A percentile compares a stretch with the other conserved stretches of the same genome.
Conservation (phyloP, 768 basidiomycete species). For the Tremella fuciformis region DNA sequence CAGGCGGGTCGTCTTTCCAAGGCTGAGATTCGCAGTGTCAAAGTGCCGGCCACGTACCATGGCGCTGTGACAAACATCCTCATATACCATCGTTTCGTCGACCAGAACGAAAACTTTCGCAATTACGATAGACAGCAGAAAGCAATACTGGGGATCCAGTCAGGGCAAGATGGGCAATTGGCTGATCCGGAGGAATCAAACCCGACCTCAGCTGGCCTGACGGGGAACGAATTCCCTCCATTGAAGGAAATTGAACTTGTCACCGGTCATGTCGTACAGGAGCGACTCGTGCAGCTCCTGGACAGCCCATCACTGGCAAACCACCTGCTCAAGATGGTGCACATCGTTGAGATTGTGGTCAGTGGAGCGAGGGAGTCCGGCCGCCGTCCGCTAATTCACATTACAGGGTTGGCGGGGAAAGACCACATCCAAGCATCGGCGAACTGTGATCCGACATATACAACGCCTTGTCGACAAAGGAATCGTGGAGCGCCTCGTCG, state of each 20-base stretch:
- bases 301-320: constrained; percentile 40
- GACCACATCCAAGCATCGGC: constrained; percentile 19
- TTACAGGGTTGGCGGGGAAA: constrained; percentile 32
- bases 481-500: constrained; percentile 29
- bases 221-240: constrained; percentile 21
- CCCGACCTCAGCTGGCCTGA: constrained; percentile 1
- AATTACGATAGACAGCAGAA: constrained; percentile 15
- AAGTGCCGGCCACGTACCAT: constrained; percentile 32
- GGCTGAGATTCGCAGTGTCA: constrained; percentile 28
- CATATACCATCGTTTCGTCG: constrained; percentile 33
- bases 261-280: constrained; percentile 35
- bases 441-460: constrained; percentile 27
- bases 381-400: constrained; percentile 4
- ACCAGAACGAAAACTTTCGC: constrained; percentile 35
- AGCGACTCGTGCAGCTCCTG: constrained; percentile 33
- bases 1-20: not conserved
- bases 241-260: constrained; percentile 34
- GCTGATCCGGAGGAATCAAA: constrained; percentile 13
- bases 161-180: not conserved
- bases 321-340: constrained; percentile 27
- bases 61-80: constrained; percentile 36
- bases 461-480: constrained; percentile 27
- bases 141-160: not conserved
- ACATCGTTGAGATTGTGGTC: constrained; percentile 30
- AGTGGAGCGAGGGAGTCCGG: constrained; percentile 3